These are phyloP conservation scores for Penicillium sp. DNA, from an alignment of 2,329 filamentous ascomycete species.

Conservation along the genomic window DNA sequence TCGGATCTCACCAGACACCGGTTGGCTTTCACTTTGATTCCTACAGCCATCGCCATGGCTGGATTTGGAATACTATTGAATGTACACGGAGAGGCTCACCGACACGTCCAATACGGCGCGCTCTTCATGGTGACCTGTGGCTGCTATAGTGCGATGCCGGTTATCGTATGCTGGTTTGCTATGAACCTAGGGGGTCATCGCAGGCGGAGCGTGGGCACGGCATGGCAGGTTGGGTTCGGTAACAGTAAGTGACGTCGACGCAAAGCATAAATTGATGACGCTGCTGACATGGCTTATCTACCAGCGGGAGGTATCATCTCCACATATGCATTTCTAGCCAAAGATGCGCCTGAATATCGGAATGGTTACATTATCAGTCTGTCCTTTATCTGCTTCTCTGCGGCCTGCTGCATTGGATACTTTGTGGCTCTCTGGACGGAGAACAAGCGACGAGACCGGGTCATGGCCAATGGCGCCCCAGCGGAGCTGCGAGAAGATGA, in stretches of 20 bases:
- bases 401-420: slow-evolving; percentile 39
- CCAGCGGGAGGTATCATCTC: slow-evolving; percentile 73
- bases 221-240: slow-evolving; percentile 70
- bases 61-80: too few species aligned
- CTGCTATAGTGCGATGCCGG: slow-evolving; percentile 78
- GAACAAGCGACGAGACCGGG: slow-evolving; percentile 36
- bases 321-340: slow-evolving; percentile 58
- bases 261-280: too few species aligned
- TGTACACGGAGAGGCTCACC: too few species aligned
- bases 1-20: slow-evolving; percentile 68
- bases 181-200: slow-evolving; percentile 70
- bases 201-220: slow-evolving; percentile 59
- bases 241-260: too few species aligned
- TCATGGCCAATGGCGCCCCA: too few species aligned
- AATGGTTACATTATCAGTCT: slow-evolving; percentile 71
- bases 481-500: slow-evolving; percentile 26
- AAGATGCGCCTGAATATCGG: slow-evolving; percentile 58
- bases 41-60: slow-evolving; percentile 59
- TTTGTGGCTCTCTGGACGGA: slow-evolving; percentile 30
- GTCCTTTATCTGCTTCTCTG: slow-evolving; percentile 61
- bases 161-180: slow-evolving; percentile 74
- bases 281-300: too few species aligned
- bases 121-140: slow-evolving; percentile 76
- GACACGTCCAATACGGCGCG: slow-evolving; percentile 65
- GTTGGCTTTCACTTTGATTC: slow-evolving; percentile 61